Evolutionary conservation across 495 filamentous ascomycete genomes (phyloP).

Genomic region (Talaromyces stipitatus): DNA sequence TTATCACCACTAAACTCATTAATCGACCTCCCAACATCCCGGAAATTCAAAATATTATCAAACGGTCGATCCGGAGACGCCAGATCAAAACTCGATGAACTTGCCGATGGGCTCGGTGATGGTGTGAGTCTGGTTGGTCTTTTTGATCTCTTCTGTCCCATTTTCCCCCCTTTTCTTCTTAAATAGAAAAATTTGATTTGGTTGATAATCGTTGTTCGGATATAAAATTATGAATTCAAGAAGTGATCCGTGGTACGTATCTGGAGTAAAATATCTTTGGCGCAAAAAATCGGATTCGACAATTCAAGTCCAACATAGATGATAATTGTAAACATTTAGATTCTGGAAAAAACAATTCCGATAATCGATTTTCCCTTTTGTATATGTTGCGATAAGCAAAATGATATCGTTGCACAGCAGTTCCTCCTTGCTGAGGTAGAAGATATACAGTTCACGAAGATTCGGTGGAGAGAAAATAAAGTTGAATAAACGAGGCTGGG

Average conservation of each 20-base stretch:
- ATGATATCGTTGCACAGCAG: not conserved
- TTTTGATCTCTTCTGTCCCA: not conserved
- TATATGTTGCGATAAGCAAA: not conserved
- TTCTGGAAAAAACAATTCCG: not conserved
- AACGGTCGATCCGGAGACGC: slow-evolving; percentile 43
- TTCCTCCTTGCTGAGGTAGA: not conserved
- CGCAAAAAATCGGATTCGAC: not conserved
- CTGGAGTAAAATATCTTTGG: not conserved
- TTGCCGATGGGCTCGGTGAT: not conserved
- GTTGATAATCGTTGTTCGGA: not conserved
- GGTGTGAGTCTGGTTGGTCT: not conserved
- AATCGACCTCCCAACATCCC: slow-evolving; percentile 71
- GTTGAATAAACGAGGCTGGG: not conserved
- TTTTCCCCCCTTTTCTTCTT: not conserved
- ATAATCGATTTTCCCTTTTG: not conserved
- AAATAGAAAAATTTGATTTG: no score
- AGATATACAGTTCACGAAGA: not conserved
- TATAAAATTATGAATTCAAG: not conserved
- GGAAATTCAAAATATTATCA: slow-evolving; percentile 70
- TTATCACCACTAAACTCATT: slow-evolving; percentile 49
- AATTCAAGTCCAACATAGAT: not conserved
- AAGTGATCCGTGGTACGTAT: not conserved
- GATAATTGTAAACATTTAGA: not conserved
- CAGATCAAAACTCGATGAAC: slow-evolving; percentile 25
- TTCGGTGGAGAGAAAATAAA: not conserved